phyloP scores from a whole-genome alignment of 2,329 filamentous ascomycete genomes.

The Epichloe bromicola region DNA sequence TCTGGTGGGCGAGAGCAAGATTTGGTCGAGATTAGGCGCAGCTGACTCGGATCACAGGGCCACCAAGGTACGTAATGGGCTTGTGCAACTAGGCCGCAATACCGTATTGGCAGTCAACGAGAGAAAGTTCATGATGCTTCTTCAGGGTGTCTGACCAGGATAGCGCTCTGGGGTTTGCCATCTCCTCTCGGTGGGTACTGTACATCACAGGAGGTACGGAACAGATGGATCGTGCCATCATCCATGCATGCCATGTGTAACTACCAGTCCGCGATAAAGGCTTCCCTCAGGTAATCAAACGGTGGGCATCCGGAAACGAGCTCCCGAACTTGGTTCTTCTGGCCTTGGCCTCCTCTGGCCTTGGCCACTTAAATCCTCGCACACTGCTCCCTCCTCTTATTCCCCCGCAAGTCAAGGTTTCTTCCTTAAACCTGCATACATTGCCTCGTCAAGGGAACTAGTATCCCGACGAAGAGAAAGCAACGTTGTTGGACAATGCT shows the following conservation, averaged over 20 bases:
- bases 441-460: not conserved
- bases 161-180: not conserved
- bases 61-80: constrained; percentile 6
- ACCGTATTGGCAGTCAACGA: not conserved
- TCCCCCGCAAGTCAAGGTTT: not conserved
- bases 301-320: not conserved
- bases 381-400: not conserved
- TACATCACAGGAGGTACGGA: not conserved
- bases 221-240: not conserved
- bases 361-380: not conserved
- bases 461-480: not conserved
- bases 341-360: not conserved
- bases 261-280: not conserved
- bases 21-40: constrained; percentile 2
- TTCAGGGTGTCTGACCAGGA: not conserved
- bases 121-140: not conserved
- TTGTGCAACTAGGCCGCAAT: not conserved
- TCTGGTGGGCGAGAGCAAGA: not conserved
- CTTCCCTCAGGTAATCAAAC: not conserved
- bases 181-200: not conserved
- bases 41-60: constrained; percentile 8
- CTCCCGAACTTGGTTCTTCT: not conserved
- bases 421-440: not conserved
- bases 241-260: not conserved
- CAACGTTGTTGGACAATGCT: constrained; percentile 7